Conservation (phyloP, 140 eudicot genomes). For the Ambrosia hybrid region DNA sequence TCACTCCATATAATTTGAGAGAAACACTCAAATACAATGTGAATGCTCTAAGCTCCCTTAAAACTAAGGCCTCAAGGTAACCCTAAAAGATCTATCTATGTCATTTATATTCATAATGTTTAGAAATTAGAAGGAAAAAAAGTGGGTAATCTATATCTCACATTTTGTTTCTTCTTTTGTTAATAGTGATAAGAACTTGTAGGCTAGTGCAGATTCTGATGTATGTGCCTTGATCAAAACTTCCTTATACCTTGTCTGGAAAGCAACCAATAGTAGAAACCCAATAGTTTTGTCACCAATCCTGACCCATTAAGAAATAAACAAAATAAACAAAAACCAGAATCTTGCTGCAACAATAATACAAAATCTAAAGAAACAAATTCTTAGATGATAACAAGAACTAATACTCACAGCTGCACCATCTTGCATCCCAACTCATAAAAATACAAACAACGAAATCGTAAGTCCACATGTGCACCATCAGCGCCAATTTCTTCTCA, state of each 20-base stretch:
- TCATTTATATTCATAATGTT: no score
- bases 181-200: constrained; percentile 59
- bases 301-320: constrained; percentile 39
- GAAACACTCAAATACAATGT: no score
- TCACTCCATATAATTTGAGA: no score
- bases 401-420: constrained; percentile 57
- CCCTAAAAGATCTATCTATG: no score
- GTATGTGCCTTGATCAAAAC: constrained; percentile 83
- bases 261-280: constrained; percentile 71
- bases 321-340: background rate
- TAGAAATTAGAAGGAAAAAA: background rate
- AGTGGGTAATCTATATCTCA: constrained; percentile 24
- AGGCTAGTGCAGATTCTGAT: constrained; percentile 53
- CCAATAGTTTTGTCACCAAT: constrained; percentile 51
- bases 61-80: no score
- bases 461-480: constrained; percentile 89
- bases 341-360: background rate
- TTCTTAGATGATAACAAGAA: background rate
- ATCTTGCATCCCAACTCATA: constrained; percentile 79
- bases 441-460: constrained; percentile 66
- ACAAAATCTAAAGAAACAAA: background rate
- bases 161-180: constrained; percentile 90
- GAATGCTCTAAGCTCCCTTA: no score
- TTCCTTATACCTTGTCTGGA: constrained; percentile 78
- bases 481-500: constrained; percentile 93